Conservation (phyloP, 345 rosid genomes). For the Stellera chamaejasme region DNA sequence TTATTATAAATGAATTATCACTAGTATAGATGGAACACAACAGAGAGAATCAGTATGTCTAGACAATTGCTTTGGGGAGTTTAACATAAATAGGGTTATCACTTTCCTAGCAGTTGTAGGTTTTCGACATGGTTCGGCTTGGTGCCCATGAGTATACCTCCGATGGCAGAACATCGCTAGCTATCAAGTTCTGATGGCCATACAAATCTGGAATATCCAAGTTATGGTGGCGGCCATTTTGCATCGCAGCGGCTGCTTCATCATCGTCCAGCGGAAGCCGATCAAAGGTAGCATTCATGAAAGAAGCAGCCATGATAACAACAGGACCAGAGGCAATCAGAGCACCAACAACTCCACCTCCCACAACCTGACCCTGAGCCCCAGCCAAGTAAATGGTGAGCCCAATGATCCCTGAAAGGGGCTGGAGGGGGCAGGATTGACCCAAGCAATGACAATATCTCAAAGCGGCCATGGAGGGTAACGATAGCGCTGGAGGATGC, state of each 20-base stretch:
- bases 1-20: slow-evolving; percentile 27
- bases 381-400: slow-evolving; percentile 87
- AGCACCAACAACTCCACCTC: slow-evolving; percentile 79
- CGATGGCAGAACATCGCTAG: slow-evolving; percentile 38
- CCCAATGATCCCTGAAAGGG: slow-evolving; percentile 79
- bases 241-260: slow-evolving; percentile 38
- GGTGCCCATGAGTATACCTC: slow-evolving; percentile 67
- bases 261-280: slow-evolving; percentile 81
- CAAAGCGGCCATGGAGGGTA: slow-evolving; percentile 91
- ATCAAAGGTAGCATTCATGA: slow-evolving; percentile 86
- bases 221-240: slow-evolving; percentile 51
- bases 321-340: slow-evolving; percentile 93
- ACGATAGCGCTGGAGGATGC: slow-evolving; percentile 72
- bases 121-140: slow-evolving; percentile 38
- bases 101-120: slow-evolving; percentile 17
- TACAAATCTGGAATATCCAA: slow-evolving; percentile 48
- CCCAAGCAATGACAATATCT: slow-evolving; percentile 87
- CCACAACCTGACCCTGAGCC: slow-evolving; percentile 91
- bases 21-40: slow-evolving; percentile 5
- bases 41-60: neutral
- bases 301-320: slow-evolving; percentile 80
- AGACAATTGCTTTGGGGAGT: slow-evolving; percentile 4
- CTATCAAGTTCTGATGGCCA: slow-evolving; percentile 70
- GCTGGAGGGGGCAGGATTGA: slow-evolving; percentile 91
- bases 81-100: slow-evolving; percentile 8